These are phyloP conservation scores for Rosellinia necatrix DNA, from an alignment of 2,329 filamentous ascomycete genomes.

Conservation along the genomic window DNA sequence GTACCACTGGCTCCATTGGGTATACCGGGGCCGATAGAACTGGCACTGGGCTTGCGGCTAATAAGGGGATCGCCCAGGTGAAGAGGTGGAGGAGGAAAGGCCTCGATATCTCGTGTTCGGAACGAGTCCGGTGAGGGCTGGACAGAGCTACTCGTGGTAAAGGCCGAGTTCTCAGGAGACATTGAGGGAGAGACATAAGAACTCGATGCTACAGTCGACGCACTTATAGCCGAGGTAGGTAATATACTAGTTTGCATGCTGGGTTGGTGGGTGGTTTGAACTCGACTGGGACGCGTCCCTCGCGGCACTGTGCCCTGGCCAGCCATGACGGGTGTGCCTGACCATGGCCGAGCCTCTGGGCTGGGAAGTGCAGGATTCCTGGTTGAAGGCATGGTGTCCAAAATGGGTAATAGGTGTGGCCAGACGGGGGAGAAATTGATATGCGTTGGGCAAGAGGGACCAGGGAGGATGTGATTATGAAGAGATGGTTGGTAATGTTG, in stretches of 20 bases:
- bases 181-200: slow-evolving; percentile 61
- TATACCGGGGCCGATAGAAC: slow-evolving; percentile 66
- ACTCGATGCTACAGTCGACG: slow-evolving; percentile 60
- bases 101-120: slow-evolving; percentile 59
- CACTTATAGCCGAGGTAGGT: slow-evolving; percentile 59
- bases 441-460: slow-evolving; percentile 35
- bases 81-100: slow-evolving; percentile 59
- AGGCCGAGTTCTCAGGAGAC: slow-evolving; percentile 54
- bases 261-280: slow-evolving; percentile 52
- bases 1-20: slow-evolving; percentile 61
- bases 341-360: slow-evolving; percentile 38
- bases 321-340: slow-evolving; percentile 48
- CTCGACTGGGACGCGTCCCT: slow-evolving; percentile 51
- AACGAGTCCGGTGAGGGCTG: slow-evolving; percentile 70
- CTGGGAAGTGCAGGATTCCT: slow-evolving; percentile 40
- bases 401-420: slow-evolving; percentile 35
- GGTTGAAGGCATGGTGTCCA: slow-evolving; percentile 43
- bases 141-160: slow-evolving; percentile 64
- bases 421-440: slow-evolving; percentile 34
- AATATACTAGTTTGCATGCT: slow-evolving; percentile 47
- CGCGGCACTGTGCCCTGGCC: slow-evolving; percentile 47
- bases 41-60: slow-evolving; percentile 61
- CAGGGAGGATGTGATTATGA: slow-evolving; percentile 32
- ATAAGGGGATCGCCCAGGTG: slow-evolving; percentile 76
- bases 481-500: slow-evolving; percentile 36